These are phyloP conservation scores for Geotrichum bryndzae DNA, from an alignment of 1,139 yeast genomes.

Conservation along the genomic window DNA sequence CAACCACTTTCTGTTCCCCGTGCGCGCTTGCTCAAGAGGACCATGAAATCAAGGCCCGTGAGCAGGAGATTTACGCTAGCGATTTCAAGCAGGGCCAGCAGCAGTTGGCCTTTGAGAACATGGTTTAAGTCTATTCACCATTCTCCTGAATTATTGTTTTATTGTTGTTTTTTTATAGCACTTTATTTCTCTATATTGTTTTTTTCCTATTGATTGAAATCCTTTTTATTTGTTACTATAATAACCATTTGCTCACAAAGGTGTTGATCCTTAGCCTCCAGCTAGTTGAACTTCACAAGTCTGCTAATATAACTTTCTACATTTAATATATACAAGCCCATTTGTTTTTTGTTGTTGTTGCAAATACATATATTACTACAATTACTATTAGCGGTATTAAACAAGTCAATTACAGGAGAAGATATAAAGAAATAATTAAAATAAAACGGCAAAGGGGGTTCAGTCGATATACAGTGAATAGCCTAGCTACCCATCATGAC, in stretches of 20 bases:
- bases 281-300: background rate
- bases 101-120: slow-evolving; percentile 1
- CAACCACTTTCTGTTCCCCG: slow-evolving; percentile 3
- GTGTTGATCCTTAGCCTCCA: background rate
- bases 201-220: background rate
- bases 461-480: background rate
- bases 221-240: background rate
- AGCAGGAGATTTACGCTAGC: background rate
- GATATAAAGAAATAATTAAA: no score
- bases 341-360: no score
- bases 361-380: background rate
- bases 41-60: slow-evolving; percentile 6
- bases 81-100: background rate
- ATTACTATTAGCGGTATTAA: background rate
- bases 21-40: slow-evolving; percentile 13
- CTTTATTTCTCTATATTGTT: background rate
- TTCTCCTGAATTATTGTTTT: background rate
- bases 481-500: background rate
- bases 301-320: background rate
- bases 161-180: background rate
- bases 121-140: background rate
- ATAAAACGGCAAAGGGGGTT: background rate
- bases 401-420: background rate
- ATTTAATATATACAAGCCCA: no score
- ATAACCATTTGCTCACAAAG: background rate